Evolutionary conservation across 768 basidiomycete genomes (phyloP), one percentile per base, ranked within the genome.

Genomic region (Lactarius akahatsu): DNA sequence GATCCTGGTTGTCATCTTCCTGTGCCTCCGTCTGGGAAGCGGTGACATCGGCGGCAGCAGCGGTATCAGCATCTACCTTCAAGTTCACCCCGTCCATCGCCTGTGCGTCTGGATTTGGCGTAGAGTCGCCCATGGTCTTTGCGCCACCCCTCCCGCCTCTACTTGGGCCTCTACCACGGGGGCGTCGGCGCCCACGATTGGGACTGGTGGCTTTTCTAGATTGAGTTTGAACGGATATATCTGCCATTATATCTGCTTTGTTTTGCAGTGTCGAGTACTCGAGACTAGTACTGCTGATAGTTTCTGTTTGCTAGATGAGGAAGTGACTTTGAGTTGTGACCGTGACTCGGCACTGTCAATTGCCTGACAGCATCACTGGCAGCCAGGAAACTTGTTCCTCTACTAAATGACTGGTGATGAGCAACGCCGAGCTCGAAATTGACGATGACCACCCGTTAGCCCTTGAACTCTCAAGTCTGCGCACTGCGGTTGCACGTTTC

Each of bases 381-480:
- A 52, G 50, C 50, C 50, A 26, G 13, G 26, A 52, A 52, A 28
- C 23, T 6, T 9, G 50, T 52, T 26, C 50, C 26, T 18, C 34
- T 47, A 57, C 20, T 41, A 26, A 23, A 61, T 61, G 57, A 43
- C 23, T 60, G 30, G 55, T 54, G 61, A 70, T 70, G 70, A 66
- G 47, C 67, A 26, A 36, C 61, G 50, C 59, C 57, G 66, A 65
- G 57, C 56, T 66, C 63, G 60, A 61, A 26, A 66, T 76, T 41
- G 69, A 71, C 70, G 75, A 77, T 66, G 78, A 78, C 61, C 78
- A 80, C 58, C 79, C 78, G 13, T 71, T 80, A 18, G 73, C 75
- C 8, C 72, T 77, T 16, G 78, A 80, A 62, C 73, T 80, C 11
- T 64, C 70, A 30, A 79, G 78, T 63, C 71, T 80, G n/a, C 74